A percentile compares a stretch with the other conserved stretches of the same genome.
phyloP scores from a whole-genome alignment of 1,139 yeast species.

The Blastobotrys persicus region DNA sequence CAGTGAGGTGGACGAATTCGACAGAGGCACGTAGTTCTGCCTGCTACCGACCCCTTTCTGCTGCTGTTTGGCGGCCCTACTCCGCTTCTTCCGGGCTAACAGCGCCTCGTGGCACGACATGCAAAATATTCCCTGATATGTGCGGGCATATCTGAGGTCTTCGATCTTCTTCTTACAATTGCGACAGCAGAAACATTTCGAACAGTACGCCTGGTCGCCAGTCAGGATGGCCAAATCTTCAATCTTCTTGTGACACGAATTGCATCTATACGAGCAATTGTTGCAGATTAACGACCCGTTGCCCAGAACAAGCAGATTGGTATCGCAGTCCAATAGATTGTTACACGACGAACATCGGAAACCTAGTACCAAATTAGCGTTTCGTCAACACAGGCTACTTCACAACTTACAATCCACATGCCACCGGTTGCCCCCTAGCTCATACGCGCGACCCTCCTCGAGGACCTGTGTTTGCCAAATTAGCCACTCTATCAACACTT shows the following conservation, averaged over 20 bases:
- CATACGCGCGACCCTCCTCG: slow-evolving; percentile 44
- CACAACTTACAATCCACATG: slow-evolving; percentile 71
- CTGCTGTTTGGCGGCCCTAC: slow-evolving; percentile 9
- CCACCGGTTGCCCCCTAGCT: slow-evolving; percentile 86
- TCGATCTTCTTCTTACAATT: slow-evolving; percentile 86
- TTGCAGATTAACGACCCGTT: slow-evolving; percentile 90
- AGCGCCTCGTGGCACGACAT: slow-evolving; percentile 88
- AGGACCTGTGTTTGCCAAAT: slow-evolving; percentile 28
- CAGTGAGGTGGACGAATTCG: not conserved
- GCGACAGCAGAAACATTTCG: slow-evolving; percentile 86
- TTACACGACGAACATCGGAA: slow-evolving; percentile 86
- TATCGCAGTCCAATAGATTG: slow-evolving; percentile 75
- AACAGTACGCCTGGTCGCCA: slow-evolving; percentile 91
- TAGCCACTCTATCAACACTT: not conserved
- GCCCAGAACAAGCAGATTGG: slow-evolving; percentile 86
- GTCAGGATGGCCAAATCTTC: slow-evolving; percentile 95
- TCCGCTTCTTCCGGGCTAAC: slow-evolving; percentile 53
- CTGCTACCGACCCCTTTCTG: not conserved
- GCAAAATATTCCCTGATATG: slow-evolving; percentile 91
- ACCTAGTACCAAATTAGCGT: slow-evolving; percentile 25
- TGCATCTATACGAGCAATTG: slow-evolving; percentile 86
- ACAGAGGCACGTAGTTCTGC: slow-evolving; percentile 9
- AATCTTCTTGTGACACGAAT: slow-evolving; percentile 82
- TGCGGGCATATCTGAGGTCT: slow-evolving; percentile 87
- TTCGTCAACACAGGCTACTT: slow-evolving; percentile 44